Percentiles rank a stretch among this genome's conserved stretches.
Evolutionary conservation across 1,284 basidiomycete genomes (phyloP).

Genomic region (Puccinia novopanici): DNA sequence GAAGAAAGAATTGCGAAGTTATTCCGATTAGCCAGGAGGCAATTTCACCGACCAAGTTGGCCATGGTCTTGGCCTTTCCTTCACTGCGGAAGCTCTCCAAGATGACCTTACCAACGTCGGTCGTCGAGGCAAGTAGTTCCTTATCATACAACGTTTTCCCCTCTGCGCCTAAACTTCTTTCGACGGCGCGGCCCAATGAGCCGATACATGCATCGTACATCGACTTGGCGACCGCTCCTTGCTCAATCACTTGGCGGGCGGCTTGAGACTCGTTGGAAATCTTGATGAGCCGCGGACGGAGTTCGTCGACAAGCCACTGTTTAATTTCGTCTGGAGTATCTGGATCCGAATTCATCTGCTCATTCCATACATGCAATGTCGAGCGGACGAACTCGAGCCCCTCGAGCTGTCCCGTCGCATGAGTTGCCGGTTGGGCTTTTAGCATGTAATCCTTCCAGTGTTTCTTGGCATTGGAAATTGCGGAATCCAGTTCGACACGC

Average conservation of each 20-base stretch:
- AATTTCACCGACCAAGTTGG: slow-evolving; percentile 10
- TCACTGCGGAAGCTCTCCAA: slow-evolving; percentile 19
- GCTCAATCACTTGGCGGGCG: slow-evolving; percentile 2
- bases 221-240: slow-evolving; percentile 29
- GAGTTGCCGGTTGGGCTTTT: slow-evolving; percentile 7
- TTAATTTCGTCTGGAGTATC: slow-evolving; percentile 7
- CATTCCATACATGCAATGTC: slow-evolving; percentile 14
- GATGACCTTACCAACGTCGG: slow-evolving; percentile 3
- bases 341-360: slow-evolving; percentile 27
- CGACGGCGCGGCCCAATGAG: slow-evolving; percentile 36
- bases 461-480: slow-evolving; percentile 34
- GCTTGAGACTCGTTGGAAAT: slow-evolving; percentile 5
- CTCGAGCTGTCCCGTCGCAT: slow-evolving; percentile 31
- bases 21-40: slow-evolving; percentile 20
- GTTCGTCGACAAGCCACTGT: slow-evolving; percentile 21
- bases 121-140: neutral
- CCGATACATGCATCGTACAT: slow-evolving; percentile 37
- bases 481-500: slow-evolving; percentile 30
- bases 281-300: slow-evolving; percentile 1
- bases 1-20: slow-evolving; percentile 20
- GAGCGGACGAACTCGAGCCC: slow-evolving; percentile 10
- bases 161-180: slow-evolving; percentile 21
- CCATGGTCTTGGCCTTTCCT: slow-evolving; percentile 23
- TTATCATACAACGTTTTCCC: slow-evolving; percentile 28
- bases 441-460: slow-evolving; percentile 38